phyloP scores from a whole-genome alignment of 176 grass and related monocot species.

The Oryza officinalis region DNA sequence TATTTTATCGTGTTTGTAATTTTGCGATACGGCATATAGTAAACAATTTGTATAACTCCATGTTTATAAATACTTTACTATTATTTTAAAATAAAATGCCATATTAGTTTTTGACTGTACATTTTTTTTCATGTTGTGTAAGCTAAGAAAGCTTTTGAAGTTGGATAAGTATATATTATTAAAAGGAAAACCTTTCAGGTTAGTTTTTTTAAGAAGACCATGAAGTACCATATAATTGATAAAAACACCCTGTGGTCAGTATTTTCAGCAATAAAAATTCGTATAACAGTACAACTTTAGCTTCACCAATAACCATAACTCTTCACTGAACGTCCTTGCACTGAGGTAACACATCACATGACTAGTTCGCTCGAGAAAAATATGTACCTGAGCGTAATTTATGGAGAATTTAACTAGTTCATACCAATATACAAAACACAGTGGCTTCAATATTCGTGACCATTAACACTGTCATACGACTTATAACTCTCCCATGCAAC shows the following conservation, averaged over 20 bases:
- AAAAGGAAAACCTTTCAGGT: too few species aligned
- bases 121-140: too few species aligned
- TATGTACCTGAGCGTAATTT: background rate
- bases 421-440: background rate
- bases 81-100: too few species aligned
- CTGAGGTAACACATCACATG: background rate
- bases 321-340: background rate
- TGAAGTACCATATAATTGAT: background rate
- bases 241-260: rapidly evolving
- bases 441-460: background rate
- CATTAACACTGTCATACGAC: background rate
- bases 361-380: background rate
- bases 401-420: background rate
- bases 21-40: background rate
- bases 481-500: background rate
- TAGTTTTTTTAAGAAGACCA: background rate
- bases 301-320: background rate
- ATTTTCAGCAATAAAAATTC: background rate
- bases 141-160: too few species aligned
- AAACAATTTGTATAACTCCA: background rate
- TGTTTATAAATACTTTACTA: background rate
- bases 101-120: too few species aligned
- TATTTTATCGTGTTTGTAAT: background rate
- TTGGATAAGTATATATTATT: too few species aligned
- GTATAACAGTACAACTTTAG: background rate